Conservation (phyloP, 768 basidiomycete genomes). For the Mycena rebaudengoi region DNA sequence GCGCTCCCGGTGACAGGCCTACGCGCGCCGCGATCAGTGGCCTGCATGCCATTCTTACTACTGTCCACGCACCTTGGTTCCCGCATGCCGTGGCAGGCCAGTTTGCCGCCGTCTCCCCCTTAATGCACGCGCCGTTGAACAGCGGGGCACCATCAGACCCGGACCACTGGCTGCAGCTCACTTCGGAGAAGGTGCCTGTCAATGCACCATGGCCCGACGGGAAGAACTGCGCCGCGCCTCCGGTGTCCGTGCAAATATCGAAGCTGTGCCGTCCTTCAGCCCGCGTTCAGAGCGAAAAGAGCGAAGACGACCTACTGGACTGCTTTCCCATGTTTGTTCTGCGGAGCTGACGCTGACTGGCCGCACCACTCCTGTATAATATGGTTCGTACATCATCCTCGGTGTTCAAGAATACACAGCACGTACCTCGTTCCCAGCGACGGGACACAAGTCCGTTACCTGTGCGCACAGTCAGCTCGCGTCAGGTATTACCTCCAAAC, state of each 20-base stretch:
- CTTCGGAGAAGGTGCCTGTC: conserved; percentile 61
- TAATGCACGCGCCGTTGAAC: conserved; percentile 61
- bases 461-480: too few species aligned
- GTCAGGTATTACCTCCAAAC: too few species aligned
- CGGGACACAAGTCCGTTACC: conserved; percentile 56
- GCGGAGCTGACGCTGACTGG: conserved; percentile 50
- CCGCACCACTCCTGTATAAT: conserved; percentile 57
- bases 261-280: conserved; percentile 47
- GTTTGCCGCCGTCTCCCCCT: conserved; percentile 53
- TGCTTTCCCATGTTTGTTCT: conserved; percentile 51
- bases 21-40: not conserved
- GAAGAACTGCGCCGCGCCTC: conserved; percentile 62
- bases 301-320: conserved; percentile 54
- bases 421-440: conserved; percentile 51
- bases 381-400: not conserved
- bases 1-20: conserved; percentile 23
- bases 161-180: conserved; percentile 64
- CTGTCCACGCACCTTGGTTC: conserved; percentile 46
- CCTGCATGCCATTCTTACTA: not conserved
- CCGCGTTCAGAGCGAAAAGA: not conserved
- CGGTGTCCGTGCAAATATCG: conserved; percentile 68
- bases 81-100: conserved; percentile 53
- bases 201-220: conserved; percentile 63
- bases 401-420: too few species aligned
- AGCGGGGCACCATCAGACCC: conserved; percentile 58